Evolutionary conservation across 106 monocot species (phyloP), one percentile per base, ranked within the genome.

Genomic region (Ottelia alismoides): DNA sequence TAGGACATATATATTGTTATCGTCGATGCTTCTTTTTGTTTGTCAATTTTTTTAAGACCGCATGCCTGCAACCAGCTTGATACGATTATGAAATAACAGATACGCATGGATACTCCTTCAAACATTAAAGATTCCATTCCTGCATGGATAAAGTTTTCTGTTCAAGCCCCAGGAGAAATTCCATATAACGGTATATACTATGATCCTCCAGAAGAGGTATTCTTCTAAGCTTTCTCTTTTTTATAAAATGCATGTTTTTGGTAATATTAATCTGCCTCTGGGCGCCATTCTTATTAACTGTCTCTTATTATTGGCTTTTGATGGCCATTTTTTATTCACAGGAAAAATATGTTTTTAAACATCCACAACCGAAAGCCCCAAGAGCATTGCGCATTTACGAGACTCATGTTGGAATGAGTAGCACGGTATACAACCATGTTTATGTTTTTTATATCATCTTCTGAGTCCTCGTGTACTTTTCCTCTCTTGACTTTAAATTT

Each of bases 341-440:
- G 98, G 90, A 99, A 55, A 77, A 73, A 27, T 86, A 99, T 75
- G 70, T 86, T 17, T 99, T 99, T 62, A 51, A 73, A 54, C 72
- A 90, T 70, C 80, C 82, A 57, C 85, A 77, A 68, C 98, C 98
- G 47, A 86, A 90, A 66, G 68, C 75, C 55, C 98, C 98, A 31
- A 83, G 78, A 31, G 85, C 98, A 52, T 43, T 99, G 51, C 74
- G 98, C 5, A 99, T 99, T 63, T 99, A 99, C 63, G 98, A 99
- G 64, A 74, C 90, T 52, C 98, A 99, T 75, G 74, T 98, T 61
- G 98, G 98, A 52, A 99, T 99, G 98, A 99, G 98, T 58, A 99
- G 98, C 58, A 70, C 74, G 75, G 98, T 99, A 78, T 60, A 45
- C n/a, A 20, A n/a, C n/a, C n/a, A n/a, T n/a, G n/a, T n/a, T n/a